A percentile compares a stretch with the other conserved stretches of the same genome.
Conservation (phyloP, 2,329 filamentous ascomycete genomes). For the Alternaria longipes region DNA sequence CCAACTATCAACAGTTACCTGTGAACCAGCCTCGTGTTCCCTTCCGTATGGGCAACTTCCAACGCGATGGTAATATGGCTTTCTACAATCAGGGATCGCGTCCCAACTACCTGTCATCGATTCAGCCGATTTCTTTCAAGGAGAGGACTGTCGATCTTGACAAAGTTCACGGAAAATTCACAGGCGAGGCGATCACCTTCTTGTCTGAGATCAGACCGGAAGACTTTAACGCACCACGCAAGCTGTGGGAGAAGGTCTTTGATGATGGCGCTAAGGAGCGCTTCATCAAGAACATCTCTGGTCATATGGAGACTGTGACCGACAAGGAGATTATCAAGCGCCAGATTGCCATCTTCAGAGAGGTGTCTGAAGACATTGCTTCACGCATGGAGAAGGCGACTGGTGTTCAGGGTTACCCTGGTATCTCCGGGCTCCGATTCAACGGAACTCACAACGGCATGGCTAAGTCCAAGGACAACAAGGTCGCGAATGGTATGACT, state of each 20-base stretch:
- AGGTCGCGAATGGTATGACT: constrained; percentile 62
- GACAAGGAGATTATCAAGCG: constrained; percentile 70
- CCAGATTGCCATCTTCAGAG: constrained; percentile 71
- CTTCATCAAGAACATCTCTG: constrained; percentile 68
- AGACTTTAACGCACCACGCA: constrained; percentile 65
- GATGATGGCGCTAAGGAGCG: constrained; percentile 66
- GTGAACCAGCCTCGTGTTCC: constrained; percentile 65
- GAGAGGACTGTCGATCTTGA: constrained; percentile 58
- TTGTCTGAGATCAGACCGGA: constrained; percentile 62
- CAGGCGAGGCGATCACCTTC: constrained; percentile 60
- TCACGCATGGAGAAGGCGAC: constrained; percentile 69
- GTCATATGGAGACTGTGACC: constrained; percentile 68
- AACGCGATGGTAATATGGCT: constrained; percentile 77
- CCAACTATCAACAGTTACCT: constrained; percentile 68
- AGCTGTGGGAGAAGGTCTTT: constrained; percentile 69
- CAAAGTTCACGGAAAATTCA: constrained; percentile 62
- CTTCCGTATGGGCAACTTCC: constrained; percentile 70
- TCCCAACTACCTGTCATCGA: constrained; percentile 65
- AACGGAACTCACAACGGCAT: constrained; percentile 71
- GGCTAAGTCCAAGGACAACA: constrained; percentile 58
- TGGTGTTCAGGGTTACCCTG: constrained; percentile 67
- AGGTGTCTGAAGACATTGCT: constrained; percentile 68
- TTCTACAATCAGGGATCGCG: constrained; percentile 71
- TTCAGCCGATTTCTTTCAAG: constrained; percentile 61
- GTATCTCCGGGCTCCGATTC: constrained; percentile 64